Conservation (phyloP, 257 asterid genomes). For the Solanum megistacrolobum region DNA sequence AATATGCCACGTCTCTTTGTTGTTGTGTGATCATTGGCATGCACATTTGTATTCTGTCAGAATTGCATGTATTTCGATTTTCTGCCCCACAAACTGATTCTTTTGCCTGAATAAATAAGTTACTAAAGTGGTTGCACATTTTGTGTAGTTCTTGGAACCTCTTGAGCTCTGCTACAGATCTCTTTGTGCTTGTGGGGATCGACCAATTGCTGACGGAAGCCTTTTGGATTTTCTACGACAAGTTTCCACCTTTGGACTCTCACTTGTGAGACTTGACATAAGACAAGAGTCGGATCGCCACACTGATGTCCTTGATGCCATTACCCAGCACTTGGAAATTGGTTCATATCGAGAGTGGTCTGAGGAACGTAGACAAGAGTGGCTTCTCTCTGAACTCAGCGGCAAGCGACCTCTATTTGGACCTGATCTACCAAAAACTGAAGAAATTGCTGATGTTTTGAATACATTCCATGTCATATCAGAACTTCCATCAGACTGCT, state of each 20-base stretch:
- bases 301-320: conserved; percentile 41
- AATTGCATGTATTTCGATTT: background rate
- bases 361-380: conserved; percentile 37
- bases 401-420: conserved; percentile 48
- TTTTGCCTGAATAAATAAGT: background rate
- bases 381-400: conserved; percentile 42
- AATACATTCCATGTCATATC: conserved; percentile 40
- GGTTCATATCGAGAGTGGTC: conserved; percentile 44
- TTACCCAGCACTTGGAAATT: conserved; percentile 34
- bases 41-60: background rate
- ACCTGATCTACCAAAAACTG: conserved; percentile 37
- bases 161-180: conserved; percentile 44
- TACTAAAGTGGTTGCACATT: background rate
- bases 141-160: conserved; percentile 39
- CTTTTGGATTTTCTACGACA: conserved; percentile 43
- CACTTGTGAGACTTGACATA: conserved; percentile 41
- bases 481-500: conserved; percentile 40
- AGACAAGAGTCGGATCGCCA: conserved; percentile 47
- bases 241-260: conserved; percentile 46
- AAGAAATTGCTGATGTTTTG: conserved; percentile 40
- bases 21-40: background rate
- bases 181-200: conserved; percentile 43
- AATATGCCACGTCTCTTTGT: background rate
- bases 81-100: background rate
- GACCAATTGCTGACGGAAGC: conserved; percentile 39